Base-by-base conservation (phyloP, 352 stramenopile species). In the Phytophthora syringae region DNA sequence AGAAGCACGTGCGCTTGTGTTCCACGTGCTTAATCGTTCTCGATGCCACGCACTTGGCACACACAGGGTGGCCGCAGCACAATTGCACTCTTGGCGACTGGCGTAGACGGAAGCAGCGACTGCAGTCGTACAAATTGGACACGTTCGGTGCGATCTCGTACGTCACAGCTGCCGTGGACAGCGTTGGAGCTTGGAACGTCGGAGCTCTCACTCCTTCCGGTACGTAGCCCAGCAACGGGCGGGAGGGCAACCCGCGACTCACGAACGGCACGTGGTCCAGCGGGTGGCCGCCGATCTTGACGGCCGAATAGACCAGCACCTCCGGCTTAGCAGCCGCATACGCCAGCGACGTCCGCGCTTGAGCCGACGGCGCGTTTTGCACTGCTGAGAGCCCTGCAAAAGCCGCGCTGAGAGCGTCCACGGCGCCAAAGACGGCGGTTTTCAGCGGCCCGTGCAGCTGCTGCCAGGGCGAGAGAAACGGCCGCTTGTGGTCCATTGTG, bases 211-310 rank as follows among this genome's bases (percentile, higher is more conserved):
- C 12, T 13, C 51, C 36, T 5, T 57, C 34, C 0, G 59, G 62
- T 10, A 79, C 59, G 39, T 73, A 90, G 3, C 79, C 81, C 53
- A 84, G 72, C 28, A 92, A 65, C 15, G 84, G 84, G 22, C 79
- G 75, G 18, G 84, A 92, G 7, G 84, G 84, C 40, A 80, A 50
- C 0, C 86, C 82, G 15, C 80, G 78, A 68, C 86, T 72, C 20
- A 82, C 65, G 49, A 90, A 91, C 27, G 77, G 82, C 51, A 94
- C 76, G 68, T 94, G 86, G 60, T 95, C 86, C 53, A 93, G 67
- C 15, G 80, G 67, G 49, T 94, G 86, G 36, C 86, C 86, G 20
- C 84, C 83, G 52, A 94, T 94, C 63, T 94, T 94, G 49, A 88
- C 79, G 1, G 76, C 69, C 18, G 82, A 74, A 43, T 90, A 90